Evolutionary conservation across 2,329 filamentous ascomycete species (phyloP).

Genomic region (Periconia digitata): DNA sequence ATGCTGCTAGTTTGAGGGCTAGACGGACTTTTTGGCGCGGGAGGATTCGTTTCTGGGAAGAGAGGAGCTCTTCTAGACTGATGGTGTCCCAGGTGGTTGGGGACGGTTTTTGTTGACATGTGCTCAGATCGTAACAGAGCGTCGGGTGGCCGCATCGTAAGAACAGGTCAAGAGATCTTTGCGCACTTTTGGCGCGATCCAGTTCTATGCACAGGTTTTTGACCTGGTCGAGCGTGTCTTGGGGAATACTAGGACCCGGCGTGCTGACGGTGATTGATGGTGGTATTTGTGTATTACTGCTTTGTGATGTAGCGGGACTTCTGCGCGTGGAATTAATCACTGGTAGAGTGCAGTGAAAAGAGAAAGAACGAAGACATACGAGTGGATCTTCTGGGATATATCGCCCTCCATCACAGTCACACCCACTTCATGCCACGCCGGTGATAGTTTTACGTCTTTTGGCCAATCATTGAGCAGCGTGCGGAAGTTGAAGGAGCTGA

Average conservation of each 20-base stretch:
- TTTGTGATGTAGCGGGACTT: not conserved
- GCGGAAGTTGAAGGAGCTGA: not conserved
- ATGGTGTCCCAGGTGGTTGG: not conserved
- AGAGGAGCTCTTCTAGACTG: not conserved
- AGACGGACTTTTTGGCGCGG: not conserved
- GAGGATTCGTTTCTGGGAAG: not conserved
- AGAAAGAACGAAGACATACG: not conserved
- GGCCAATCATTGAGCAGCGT: not conserved
- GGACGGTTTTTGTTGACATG: not conserved
- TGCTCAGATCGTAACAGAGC: not conserved
- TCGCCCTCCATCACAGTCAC: not conserved
- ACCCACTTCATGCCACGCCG: not conserved
- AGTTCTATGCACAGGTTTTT: not conserved
- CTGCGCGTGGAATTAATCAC: not conserved
- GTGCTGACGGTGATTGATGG: not conserved
- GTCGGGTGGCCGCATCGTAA: not conserved
- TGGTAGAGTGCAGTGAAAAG: not conserved
- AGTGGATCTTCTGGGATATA: not conserved
- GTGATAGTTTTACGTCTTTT: not conserved
- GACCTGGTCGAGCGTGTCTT: not conserved
- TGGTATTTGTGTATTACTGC: not conserved
- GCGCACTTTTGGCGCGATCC: not conserved
- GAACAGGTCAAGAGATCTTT: not conserved
- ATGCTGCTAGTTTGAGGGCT: not conserved
- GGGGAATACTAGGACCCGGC: not conserved